A percentile compares a stretch with the other conserved stretches of the same genome.
These are phyloP conservation scores for Pulveroboletus frians DNA, from an alignment of 768 basidiomycete genomes.

Conservation along the genomic window DNA sequence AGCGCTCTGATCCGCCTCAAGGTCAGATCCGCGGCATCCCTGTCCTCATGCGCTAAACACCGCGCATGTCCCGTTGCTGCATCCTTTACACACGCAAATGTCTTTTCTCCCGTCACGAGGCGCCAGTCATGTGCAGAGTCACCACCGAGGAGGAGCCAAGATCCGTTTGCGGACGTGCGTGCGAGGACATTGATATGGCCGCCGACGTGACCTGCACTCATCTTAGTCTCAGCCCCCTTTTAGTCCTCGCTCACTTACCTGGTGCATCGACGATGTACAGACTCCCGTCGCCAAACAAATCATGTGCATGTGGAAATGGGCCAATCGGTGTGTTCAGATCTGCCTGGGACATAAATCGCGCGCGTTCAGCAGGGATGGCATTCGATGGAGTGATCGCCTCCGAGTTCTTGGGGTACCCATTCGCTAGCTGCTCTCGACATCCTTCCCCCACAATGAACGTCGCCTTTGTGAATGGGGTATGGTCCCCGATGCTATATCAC, in stretches of 20 bases:
- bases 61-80: slow-evolving; percentile 24
- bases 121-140: slow-evolving; percentile 55
- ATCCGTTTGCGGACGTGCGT: slow-evolving; percentile 49
- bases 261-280: slow-evolving; percentile 54
- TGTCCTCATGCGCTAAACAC: slow-evolving; percentile 41
- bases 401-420: slow-evolving; percentile 42
- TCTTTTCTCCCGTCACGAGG: slow-evolving; percentile 41
- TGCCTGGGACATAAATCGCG: slow-evolving; percentile 31
- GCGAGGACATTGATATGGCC: slow-evolving; percentile 54
- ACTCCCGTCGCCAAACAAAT: slow-evolving; percentile 57
- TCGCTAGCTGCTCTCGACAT: slow-evolving; percentile 31
- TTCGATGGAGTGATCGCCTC: slow-evolving; percentile 28
- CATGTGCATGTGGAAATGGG: slow-evolving; percentile 45
- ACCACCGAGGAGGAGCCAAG: slow-evolving; percentile 52
- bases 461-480: slow-evolving; percentile 40
- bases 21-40: slow-evolving; percentile 38
- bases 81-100: slow-evolving; percentile 30
- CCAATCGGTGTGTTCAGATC: slow-evolving; percentile 39
- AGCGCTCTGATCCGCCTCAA: slow-evolving; percentile 39
- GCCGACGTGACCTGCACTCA: slow-evolving; percentile 38
- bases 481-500: slow-evolving; percentile 37
- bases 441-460: slow-evolving; percentile 45
- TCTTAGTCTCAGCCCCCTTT: not conserved
- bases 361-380: slow-evolving; percentile 38
- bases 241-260: slow-evolving; percentile 16